phyloP scores from a whole-genome alignment of 352 stramenopile species.

The Pythium myriotylum region DNA sequence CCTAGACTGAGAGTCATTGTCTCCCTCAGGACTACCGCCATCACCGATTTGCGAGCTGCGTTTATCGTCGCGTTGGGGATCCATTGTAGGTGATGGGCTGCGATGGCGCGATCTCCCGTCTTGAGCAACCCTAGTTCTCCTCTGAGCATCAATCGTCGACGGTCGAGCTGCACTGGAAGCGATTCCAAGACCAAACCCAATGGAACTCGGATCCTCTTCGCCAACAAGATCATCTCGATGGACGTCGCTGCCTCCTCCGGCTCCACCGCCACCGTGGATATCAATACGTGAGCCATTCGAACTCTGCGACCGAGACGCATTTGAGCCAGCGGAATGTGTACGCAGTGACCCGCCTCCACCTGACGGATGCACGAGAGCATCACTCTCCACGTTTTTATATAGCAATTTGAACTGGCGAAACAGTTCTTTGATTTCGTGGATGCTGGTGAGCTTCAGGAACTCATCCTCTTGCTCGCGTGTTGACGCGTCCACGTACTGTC shows the following conservation, averaged over 20 bases:
- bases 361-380: slow-evolving; percentile 21
- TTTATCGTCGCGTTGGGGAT: slow-evolving; percentile 21
- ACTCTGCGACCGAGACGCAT: slow-evolving; percentile 47
- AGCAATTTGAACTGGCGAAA: slow-evolving; percentile 92
- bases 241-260: neutral
- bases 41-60: slow-evolving; percentile 25
- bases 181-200: slow-evolving; percentile 63
- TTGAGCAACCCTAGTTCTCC: slow-evolving; percentile 36
- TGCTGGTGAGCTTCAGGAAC: slow-evolving; percentile 72
- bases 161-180: slow-evolving; percentile 56
- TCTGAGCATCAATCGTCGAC: slow-evolving; percentile 63
- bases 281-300: slow-evolving; percentile 52
- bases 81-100: slow-evolving; percentile 42
- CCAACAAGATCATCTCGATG: slow-evolving; percentile 41
- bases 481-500: slow-evolving; percentile 74
- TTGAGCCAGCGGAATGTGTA: slow-evolving; percentile 53
- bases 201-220: slow-evolving; percentile 54
- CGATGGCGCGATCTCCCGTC: slow-evolving; percentile 26
- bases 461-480: slow-evolving; percentile 75
- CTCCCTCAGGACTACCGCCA: slow-evolving; percentile 9
- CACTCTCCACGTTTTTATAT: slow-evolving; percentile 58
- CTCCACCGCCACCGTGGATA: slow-evolving; percentile 23
- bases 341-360: slow-evolving; percentile 31
- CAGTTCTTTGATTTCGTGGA: slow-evolving; percentile 92
- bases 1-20: neutral